Evolutionary conservation across 768 basidiomycete genomes (phyloP), one percentile per base, ranked within the genome.

Genomic region (Leccinum barrowsii): DNA sequence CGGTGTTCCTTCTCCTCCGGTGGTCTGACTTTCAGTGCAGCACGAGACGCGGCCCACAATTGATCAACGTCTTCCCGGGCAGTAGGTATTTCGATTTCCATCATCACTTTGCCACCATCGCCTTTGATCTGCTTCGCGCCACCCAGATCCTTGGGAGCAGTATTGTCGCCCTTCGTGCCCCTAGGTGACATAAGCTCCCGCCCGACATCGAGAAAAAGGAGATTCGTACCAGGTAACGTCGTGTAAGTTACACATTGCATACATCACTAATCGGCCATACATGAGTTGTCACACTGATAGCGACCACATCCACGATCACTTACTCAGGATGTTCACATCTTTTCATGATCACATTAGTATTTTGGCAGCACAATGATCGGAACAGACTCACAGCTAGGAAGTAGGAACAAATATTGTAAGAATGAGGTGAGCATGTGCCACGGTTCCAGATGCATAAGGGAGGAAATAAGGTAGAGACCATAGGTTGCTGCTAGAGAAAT

Each of bases 371-470:
- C 28, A 17, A 50, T 7, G 15, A 24, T 50, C 5, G 11, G 59
- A 54, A 46, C 17, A 40, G 21, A 76, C 83, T 74, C 60, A 85
- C 84, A 86, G 61, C 81, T 81, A 55, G 93, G 93, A 40, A 94
- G 79, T 64, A 94, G 82, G 80, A 97, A 90, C 80, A 97, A 81
- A 75, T 96, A 98, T 72, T 95, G 90, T 50, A 85, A 67, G 79
- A 95, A 94, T 56, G 87, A 92, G 12, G 95, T 96, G 74, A 98
- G 82, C 85, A 98, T 90, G 80, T 98, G 95, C 93, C 94, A 96
- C 0, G 94, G 95, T 70, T 98, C 95, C 37, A 93, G 74, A 65
- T 95, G 92, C 76, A 98, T 85, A 72, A 96, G 75, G 7, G 90
- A 92, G 59, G 87, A 82, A 67, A 96, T 74, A 67, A 97, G 81